Base-by-base conservation (phyloP, 83 land plant genomes). In the Diphasiastrum complanatum region DNA sequence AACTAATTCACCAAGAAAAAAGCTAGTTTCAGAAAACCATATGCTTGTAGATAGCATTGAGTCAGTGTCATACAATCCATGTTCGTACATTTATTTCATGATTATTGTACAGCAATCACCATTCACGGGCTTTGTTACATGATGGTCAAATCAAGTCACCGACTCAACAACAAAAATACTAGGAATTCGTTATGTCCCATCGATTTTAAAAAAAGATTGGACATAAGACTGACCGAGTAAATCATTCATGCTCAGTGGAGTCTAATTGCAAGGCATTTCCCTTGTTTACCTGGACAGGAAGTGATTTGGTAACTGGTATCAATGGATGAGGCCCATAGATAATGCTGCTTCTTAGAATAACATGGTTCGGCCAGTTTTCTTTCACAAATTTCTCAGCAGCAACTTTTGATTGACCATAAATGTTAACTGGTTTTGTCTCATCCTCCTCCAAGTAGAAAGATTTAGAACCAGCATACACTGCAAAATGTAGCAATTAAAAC, bases 251-350 rank as follows among this genome's bases (percentile, higher is more conserved):
- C 31, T 18, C 2, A 12, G 18, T 46, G 20, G 4, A 12, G 32
- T 53, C 14, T 4, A 55, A 4, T 1, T 1, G 43, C 16, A 2
- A 8, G 50, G 18, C 52, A n/a, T n/a, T 33, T 36, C 33, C 23
- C 3, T 4, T 35, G 16, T 57, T 1, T 26, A 84, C 97, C 97
- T 91, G 97, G 45, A 91, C 66, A 19, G 97, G 97, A 37, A 91
- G 95, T 65, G 87, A 71, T 59, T 85, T 87, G 20, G 77, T 69
- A 40, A 91, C 78, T 33, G 87, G 91, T 33, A 91, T 70, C 16
- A 88, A 8, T 18, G 95, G 74, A 40, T 91, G 87, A 18, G 91
- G 90, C n/a, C 97, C 97, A 79, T 77, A 77, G 23, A 91, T 91
- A 27, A 91, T 87, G 75, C 97, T 91, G 71, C 95, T 87, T 69